Evolutionary conservation across 75 land plant species (phyloP).

Genomic region (Selaginella tamariscina): DNA sequence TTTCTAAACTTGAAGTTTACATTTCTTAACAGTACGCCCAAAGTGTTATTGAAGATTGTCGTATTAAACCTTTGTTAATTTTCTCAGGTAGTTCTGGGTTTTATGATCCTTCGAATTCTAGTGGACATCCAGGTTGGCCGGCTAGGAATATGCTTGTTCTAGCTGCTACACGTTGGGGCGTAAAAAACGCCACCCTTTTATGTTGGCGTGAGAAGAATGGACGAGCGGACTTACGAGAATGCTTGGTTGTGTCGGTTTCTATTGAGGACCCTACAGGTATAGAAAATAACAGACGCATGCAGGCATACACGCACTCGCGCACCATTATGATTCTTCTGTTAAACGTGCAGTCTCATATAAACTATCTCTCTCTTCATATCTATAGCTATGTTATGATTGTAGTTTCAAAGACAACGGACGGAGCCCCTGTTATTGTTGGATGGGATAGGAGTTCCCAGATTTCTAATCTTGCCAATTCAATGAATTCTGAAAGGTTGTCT

Average conservation of each 20-base stretch:
- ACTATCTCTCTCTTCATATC: too few relatives aligned
- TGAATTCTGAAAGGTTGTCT: neutral
- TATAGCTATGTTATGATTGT: too few relatives aligned
- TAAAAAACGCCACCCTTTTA: slow-evolving; percentile 39
- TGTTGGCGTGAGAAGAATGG: slow-evolving; percentile 89
- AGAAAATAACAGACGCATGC: too few relatives aligned
- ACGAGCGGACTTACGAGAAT: slow-evolving; percentile 50
- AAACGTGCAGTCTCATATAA: too few relatives aligned
- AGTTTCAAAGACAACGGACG: neutral
- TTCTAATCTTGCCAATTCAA: neutral
- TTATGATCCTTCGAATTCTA: slow-evolving; percentile 86
- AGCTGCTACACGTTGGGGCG: slow-evolving; percentile 56
- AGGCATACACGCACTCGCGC: too few relatives aligned
- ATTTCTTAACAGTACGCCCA: too few relatives aligned
- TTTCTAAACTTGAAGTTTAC: too few relatives aligned
- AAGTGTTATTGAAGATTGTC: too few relatives aligned
- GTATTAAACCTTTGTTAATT: too few relatives aligned
- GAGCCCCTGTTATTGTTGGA: neutral
- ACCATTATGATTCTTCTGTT: too few relatives aligned
- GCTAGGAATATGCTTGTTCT: slow-evolving; percentile 77
- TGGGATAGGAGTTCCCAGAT: neutral
- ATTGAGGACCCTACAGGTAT: slow-evolving; percentile 24
- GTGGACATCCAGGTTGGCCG: slow-evolving; percentile 93
- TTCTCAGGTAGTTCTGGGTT: slow-evolving; percentile 80
- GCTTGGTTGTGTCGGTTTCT: slow-evolving; percentile 56